Percentiles rank a stretch among this genome's conserved stretches.
phyloP scores from a whole-genome alignment of 1,284 basidiomycete genomes.

The Cutaneotrichosporon dermatis region DNA sequence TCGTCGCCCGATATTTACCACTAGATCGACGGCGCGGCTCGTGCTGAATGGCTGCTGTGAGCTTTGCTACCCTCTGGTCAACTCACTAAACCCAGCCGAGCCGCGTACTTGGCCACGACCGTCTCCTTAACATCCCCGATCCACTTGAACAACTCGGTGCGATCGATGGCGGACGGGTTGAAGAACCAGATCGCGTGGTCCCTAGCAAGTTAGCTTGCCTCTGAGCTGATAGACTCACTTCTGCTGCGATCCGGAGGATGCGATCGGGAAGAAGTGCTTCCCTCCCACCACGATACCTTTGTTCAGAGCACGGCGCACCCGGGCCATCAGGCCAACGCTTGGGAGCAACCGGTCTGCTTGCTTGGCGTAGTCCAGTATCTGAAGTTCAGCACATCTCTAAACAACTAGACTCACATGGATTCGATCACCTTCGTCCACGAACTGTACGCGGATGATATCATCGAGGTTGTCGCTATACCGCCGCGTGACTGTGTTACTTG shows the following conservation, averaged over 20 bases:
- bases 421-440: constrained; percentile 45
- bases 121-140: constrained; percentile 44
- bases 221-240: no score
- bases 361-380: constrained; percentile 39
- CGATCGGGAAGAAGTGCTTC: constrained; percentile 37
- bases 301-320: constrained; percentile 42
- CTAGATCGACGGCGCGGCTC: constrained; percentile 34
- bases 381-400: constrained; percentile 5
- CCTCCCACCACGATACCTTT: constrained; percentile 42
- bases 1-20: constrained; percentile 9
- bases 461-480: constrained; percentile 36
- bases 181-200: constrained; percentile 49
- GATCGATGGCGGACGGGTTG: constrained; percentile 32
- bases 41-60: constrained; percentile 36
- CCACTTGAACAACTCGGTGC: constrained; percentile 32
- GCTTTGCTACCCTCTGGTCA: no score
- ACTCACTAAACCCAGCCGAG: constrained; percentile 40
- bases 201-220: no score
- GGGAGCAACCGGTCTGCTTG: constrained; percentile 27
- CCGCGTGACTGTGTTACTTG: constrained; percentile 46
- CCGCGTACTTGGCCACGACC: constrained; percentile 46
- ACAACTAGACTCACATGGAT: constrained; percentile 28
- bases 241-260: constrained; percentile 43
- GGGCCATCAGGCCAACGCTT: constrained; percentile 41
- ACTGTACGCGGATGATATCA: constrained; percentile 46